phyloP scores from a whole-genome alignment of 441 rosid species.

The Syzygium syzygioides region DNA sequence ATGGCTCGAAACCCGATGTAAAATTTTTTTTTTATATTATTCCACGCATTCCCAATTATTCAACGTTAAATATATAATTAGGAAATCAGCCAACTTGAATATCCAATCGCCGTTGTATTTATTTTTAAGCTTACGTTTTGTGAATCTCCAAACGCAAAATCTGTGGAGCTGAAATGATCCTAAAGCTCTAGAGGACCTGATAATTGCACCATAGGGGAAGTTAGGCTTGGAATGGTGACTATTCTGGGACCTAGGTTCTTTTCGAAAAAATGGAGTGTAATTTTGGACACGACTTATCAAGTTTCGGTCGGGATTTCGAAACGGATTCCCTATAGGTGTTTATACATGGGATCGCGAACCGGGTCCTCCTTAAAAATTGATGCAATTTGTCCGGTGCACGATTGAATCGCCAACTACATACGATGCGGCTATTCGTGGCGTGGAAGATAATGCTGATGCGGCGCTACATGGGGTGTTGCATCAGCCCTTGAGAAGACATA shows the following conservation, averaged over 20 bases:
- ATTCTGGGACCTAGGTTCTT: background rate
- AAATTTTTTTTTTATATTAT: background rate
- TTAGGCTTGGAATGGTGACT: background rate
- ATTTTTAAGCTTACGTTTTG: background rate
- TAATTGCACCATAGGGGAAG: background rate
- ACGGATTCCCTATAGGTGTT: background rate
- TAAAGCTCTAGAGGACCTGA: background rate
- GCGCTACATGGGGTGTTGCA: background rate
- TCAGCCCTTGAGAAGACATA: background rate
- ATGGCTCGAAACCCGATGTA: background rate
- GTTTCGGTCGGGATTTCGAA: background rate
- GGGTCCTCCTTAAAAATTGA: background rate
- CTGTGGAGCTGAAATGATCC: background rate
- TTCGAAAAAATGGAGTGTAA: background rate
- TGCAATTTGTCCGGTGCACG: background rate
- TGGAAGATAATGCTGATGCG: background rate
- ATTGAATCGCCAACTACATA: background rate
- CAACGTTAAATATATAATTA: background rate
- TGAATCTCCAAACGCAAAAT: background rate
- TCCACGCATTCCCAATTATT: background rate
- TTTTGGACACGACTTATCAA: background rate
- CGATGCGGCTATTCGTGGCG: background rate
- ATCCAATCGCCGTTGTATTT: background rate
- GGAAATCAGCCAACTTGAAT: background rate
- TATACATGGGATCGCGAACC: background rate